A percentile compares a stretch with the other conserved stretches of the same genome.
Conservation (phyloP, 2,329 filamentous ascomycete species). For the Cladosporium oxysporum region DNA sequence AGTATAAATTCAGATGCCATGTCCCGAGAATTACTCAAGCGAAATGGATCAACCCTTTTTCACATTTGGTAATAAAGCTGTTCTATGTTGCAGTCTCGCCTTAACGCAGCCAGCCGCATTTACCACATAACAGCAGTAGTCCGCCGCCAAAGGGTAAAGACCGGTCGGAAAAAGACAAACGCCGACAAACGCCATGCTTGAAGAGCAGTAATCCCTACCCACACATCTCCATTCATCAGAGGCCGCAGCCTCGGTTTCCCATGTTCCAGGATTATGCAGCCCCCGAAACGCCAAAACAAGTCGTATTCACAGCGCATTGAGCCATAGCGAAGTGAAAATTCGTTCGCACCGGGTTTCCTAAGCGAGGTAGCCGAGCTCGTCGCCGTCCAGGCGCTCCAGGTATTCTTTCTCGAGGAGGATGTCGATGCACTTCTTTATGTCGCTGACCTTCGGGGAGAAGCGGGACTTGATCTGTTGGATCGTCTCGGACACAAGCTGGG, state of each 20-base stretch:
- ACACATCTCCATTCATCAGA: neutral
- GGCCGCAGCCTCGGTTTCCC: constrained; percentile 18
- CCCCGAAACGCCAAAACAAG: constrained; percentile 8
- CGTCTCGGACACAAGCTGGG: constrained; percentile 88
- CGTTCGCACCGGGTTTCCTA: constrained; percentile 44
- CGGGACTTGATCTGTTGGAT: constrained; percentile 92
- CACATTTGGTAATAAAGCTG: neutral
- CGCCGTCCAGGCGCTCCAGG: constrained; percentile 89
- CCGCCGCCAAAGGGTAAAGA: neutral
- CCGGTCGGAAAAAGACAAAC: constrained; percentile 2
- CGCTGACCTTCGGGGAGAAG: constrained; percentile 87
- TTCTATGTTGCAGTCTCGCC: constrained; percentile 2
- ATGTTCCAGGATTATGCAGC: constrained; percentile 16
- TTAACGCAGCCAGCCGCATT: neutral
- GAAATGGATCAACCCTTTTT: neutral
- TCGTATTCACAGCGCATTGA: constrained; percentile 9
- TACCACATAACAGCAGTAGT: neutral
- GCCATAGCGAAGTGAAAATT: neutral
- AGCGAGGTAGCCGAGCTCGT: constrained; percentile 92
- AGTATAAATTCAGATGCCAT: neutral
- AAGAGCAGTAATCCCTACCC: constrained; percentile 3
- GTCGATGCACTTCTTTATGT: constrained; percentile 99
- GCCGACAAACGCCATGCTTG: constrained; percentile 22
- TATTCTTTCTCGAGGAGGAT: constrained; percentile 99
- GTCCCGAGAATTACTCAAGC: neutral